Base-by-base conservation (phyloP, 2,329 filamentous ascomycete species). In the Pezicula rhizophila region DNA sequence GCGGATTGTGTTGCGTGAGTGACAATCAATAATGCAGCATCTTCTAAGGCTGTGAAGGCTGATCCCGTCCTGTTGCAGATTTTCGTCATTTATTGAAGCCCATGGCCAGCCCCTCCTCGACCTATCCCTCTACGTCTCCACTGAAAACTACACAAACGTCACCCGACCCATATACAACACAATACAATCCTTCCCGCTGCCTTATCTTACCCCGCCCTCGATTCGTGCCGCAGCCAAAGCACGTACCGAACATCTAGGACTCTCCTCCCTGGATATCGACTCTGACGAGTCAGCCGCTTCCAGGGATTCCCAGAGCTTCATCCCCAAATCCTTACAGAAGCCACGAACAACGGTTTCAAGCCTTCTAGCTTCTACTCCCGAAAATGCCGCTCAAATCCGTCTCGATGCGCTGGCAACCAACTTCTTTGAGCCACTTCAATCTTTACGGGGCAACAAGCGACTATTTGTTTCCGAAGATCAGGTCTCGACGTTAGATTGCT, bases 101-200 rank as follows among this genome's bases (percentile, higher is more conserved):
- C 82, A 85, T 50, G 88, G 85, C n/a, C 81, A 84, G 44, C 81
- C 85, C 28, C 79, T 97, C 52, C 67, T 96, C 59, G 87, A 95
- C 59, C 82, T 96, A 49, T 91, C 84, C 45, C 84, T 97, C 58
- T 97, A 95, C 67, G 86, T 93, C 54, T 93, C 90, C 28, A 88
- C 85, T 49, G 82, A 89, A 55, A 96, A 97, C 71, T 99, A 93
- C 78, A 76, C 82, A 48, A 73, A 77, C 39, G 72, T 78, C 43
- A 96, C 90, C 4, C 82, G 89, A 14, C 87, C 89, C 2, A 85
- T 89, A 34, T 96, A 90, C 70, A 89, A 84, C 56, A 71, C 74
- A 5, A 78, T 96, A 49, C 79, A 97, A 35, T 80, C 86, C 37
- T 95, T 93, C 75, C 90, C 93, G 15, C 77, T 90, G 53, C 91